These are phyloP conservation scores for Trametes coccinea DNA, from an alignment of 768 basidiomycete species.

Conservation along the genomic window DNA sequence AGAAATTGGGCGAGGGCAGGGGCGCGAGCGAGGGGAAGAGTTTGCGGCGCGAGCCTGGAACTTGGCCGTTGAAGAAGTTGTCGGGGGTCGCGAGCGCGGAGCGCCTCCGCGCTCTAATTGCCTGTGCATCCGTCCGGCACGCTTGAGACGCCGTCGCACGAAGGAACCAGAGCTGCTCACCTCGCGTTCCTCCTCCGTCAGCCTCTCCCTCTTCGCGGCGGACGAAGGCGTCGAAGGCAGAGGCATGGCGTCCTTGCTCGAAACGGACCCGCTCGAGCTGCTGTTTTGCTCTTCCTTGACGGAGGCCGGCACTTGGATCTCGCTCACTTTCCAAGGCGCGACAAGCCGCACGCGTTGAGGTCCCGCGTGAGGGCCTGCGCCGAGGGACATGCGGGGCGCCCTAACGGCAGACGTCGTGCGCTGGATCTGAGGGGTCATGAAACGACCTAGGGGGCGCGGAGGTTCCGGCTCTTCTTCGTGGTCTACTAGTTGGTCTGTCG, in stretches of 20 bases:
- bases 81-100: conserved; percentile 54
- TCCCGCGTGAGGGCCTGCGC: conserved; percentile 38
- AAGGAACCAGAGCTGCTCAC: conserved; percentile 25
- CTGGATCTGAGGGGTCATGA: conserved; percentile 58
- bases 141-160: not conserved
- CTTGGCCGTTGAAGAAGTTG: conserved; percentile 50
- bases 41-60: conserved; percentile 50
- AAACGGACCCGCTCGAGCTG: not conserved
- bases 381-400: conserved; percentile 41
- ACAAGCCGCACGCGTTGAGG: conserved; percentile 50
- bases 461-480: conserved; percentile 10
- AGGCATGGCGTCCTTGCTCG: not conserved
- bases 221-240: conserved; percentile 9
- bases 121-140: conserved; percentile 32
- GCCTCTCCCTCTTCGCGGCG: conserved; percentile 23
- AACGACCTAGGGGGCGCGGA: conserved; percentile 33
- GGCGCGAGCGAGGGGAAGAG: conserved; percentile 25
- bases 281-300: conserved; percentile 20
- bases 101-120: conserved; percentile 61
- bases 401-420: not conserved
- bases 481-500: not conserved
- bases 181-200: conserved; percentile 51
- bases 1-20: conserved; percentile 21
- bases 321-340: conserved; percentile 56
- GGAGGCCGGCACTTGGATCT: conserved; percentile 47